Base-by-base conservation (phyloP, 352 stramenopile genomes). In the Pythium oligandrum region DNA sequence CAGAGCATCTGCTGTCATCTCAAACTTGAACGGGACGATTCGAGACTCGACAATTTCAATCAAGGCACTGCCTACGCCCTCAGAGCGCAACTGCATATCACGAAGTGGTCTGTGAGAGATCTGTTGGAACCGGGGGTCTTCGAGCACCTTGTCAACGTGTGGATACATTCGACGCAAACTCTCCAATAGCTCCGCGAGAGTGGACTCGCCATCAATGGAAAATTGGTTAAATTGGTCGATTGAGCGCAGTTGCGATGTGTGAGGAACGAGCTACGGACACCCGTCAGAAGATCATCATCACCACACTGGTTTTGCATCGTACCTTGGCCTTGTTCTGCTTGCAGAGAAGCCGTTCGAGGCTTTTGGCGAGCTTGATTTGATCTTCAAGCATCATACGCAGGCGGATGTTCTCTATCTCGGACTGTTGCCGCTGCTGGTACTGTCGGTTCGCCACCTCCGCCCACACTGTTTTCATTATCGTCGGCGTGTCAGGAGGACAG, bases 371-470 rank as follows among this genome's bases (percentile, higher is more conserved):
- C 57, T 48, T 51, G 26, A 69, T 43, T 10, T 73, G 65, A 10
- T 65, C 54, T 37, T 73, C 54, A 3, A 73, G 12, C 4, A 55
- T 31, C 48, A 61, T 38, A 7, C 50, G 17, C 5, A 73, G 40
- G 11, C 38, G 57, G 4, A 37, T n/a, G 44, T 73, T 69, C 35
- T 73, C 65, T 4, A 52, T 53, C 32, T 73, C 61, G 4, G 61
- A 58, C 32, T 60, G 39, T n/a, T 47, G 32, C 10, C 40, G 40
- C 37, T 55, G 37, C 33, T 55, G 40, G 36, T 43, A 37, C 36
- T 62, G 55, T 11, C 52, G 47, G 1, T 26, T 33, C 31, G 55
- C 55, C 6, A 62, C 38, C 3, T 17, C 34, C 3, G 37, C 45
- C 55, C 55, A 62, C 40, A 52, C 51, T 1, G 51, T 30, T 33